Conservation (phyloP, 805 yeast species). For the Spathaspora sp. region DNA sequence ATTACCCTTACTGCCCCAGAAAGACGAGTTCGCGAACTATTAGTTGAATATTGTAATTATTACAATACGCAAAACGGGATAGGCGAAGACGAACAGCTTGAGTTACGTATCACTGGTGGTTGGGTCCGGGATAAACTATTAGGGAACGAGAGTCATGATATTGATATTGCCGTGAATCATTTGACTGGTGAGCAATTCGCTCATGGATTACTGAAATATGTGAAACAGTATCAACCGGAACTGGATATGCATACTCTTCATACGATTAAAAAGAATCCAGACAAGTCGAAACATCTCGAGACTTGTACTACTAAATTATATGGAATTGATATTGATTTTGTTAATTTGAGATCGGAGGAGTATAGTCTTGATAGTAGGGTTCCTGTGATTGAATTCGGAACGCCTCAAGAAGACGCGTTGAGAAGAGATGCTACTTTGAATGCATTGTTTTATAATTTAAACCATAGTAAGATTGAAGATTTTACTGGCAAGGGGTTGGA, state of each 20-base stretch:
- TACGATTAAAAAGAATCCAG: constrained; percentile 89
- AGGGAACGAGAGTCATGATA: constrained; percentile 76
- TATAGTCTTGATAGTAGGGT: constrained; percentile 82
- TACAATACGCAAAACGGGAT: constrained; percentile 23
- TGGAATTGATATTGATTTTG: constrained; percentile 89
- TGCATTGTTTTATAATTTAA: constrained; percentile 84
- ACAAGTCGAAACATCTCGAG: constrained; percentile 91
- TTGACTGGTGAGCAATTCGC: constrained; percentile 89
- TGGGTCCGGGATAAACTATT: constrained; percentile 96
- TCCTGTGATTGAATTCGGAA: constrained; percentile 81
- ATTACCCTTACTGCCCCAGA: constrained; percentile 41
- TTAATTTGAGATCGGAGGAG: constrained; percentile 82
- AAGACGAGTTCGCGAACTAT: constrained; percentile 32
- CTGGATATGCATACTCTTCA: constrained; percentile 50
- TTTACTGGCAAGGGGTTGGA: constrained; percentile 71
- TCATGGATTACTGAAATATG: constrained; percentile 51
- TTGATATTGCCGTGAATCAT: constrained; percentile 86
- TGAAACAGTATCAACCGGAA: constrained; percentile 22
- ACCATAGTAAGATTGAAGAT: constrained; percentile 71
- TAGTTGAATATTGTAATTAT: constrained; percentile 38
- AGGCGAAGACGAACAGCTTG: constrained; percentile 28
- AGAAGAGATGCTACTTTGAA: constrained; percentile 95
- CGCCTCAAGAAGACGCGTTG: constrained; percentile 86
- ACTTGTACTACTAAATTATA: constrained; percentile 89
- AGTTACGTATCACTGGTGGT: constrained; percentile 88